Base-by-base conservation (phyloP, 2,329 filamentous ascomycete genomes). In the Amauroascus niger region DNA sequence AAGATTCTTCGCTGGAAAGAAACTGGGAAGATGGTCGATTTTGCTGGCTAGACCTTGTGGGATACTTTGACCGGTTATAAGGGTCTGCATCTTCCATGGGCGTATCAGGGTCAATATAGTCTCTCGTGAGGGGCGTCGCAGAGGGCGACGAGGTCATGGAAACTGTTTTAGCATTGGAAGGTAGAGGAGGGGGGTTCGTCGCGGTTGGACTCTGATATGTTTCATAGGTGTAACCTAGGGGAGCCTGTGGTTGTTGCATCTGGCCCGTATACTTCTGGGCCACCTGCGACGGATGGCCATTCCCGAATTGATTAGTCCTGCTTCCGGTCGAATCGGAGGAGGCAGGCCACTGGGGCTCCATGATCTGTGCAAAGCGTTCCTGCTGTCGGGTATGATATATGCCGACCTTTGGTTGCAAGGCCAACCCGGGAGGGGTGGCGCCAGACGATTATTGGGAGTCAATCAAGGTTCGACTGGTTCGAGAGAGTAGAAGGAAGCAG, bases 51-150 rank as follows among this genome's bases (percentile, higher is more conserved):
- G 82, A 82, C 61, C 87, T 82, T 72, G 88, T 82, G 57, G 87
- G 81, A 70, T 95, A 95, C 71, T 95, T 95, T 65, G 88, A 82
- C 69, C 84, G 82, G 64, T 86, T 84, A 72, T 94, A 94, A 46
- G 87, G 82, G 69, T 95, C 90, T 57, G 81, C 81, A 70, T 95
- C 90, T 71, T 93, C 87, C 90, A 96, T 96, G 57, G 84, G 76
- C 55, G 88, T 78, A 71, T 90, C 86, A 64, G 83, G 81, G 67
- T 86, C 87, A 60, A 80, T 80, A 65, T 73, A 74, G 62, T 88
- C 84, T 74, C 84, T 83, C 64, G 78, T 69, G 63, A 82, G 79
- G 61, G 79, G 75, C 59, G 76, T 76, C 55, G 72, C 70, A 64
- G 80, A 74, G 58, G 82, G 77, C 54, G 83, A 83, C 37, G 77